These are phyloP conservation scores for Dissoconium aciculare DNA, from an alignment of 2,329 filamentous ascomycete species.

Conservation along the genomic window DNA sequence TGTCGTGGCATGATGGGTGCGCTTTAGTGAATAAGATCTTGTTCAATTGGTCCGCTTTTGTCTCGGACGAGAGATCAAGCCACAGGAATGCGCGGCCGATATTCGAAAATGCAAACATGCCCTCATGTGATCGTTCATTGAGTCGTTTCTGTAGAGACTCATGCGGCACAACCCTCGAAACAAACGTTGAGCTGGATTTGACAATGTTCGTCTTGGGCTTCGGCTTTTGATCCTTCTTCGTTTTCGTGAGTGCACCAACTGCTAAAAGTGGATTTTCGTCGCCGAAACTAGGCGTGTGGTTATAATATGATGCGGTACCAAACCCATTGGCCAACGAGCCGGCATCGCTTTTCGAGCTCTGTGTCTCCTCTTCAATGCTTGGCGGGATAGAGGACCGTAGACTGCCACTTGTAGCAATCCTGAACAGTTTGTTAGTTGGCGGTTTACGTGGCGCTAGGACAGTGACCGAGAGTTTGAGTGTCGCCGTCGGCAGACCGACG, in stretches of 20 bases:
- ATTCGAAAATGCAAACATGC: constrained; percentile 83
- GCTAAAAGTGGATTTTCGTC: constrained; percentile 66
- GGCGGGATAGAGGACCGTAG: constrained; percentile 23
- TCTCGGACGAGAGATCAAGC: constrained; percentile 69
- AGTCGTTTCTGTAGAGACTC: constrained; percentile 67
- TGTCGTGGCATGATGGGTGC: constrained; percentile 85
- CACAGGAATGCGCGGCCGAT: constrained; percentile 93
- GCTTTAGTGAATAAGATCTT: constrained; percentile 97
- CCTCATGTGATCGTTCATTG: constrained; percentile 61
- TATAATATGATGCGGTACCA: constrained; percentile 19
- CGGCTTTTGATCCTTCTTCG: constrained; percentile 54
- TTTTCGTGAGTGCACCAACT: constrained; percentile 48
- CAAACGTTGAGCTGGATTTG: constrained; percentile 97
- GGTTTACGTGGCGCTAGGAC: constrained; percentile 44
- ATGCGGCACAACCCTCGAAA: constrained; percentile 87
- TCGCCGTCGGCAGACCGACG: constrained; percentile 66
- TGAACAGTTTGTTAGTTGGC: constrained; percentile 27
- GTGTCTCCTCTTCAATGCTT: constrained; percentile 34
- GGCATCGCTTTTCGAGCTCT: constrained; percentile 31
- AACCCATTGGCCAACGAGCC: constrained; percentile 31
- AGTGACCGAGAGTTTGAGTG: constrained; percentile 70
- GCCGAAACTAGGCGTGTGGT: constrained; percentile 53
- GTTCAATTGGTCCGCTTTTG: constrained; percentile 75
- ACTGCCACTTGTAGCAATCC: constrained; percentile 29
- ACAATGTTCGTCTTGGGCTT: constrained; percentile 98